Base-by-base conservation (phyloP, 2,329 filamentous ascomycete genomes). In the Exophiala bonariae region DNA sequence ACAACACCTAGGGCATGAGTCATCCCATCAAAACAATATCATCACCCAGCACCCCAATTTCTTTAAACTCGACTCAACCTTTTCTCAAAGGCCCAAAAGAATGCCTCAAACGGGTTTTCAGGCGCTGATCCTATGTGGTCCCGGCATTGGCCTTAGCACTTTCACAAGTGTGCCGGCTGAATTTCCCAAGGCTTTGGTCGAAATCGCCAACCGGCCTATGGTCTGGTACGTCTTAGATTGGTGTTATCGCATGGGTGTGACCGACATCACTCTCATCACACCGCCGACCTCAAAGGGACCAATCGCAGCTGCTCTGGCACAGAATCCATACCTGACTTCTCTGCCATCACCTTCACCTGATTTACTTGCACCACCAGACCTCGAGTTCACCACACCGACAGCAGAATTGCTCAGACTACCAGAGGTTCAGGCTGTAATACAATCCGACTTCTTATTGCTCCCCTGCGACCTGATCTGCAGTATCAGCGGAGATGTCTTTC, bases 381-480 rank as follows among this genome's bases (percentile, higher is more conserved):
- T 96, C 26, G 84, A 88, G 40, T 83, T 90, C 61, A 93, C 88
- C 50, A 95, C 87, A 0, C 90, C 90, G 41, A 97, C 93, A 5
- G 91, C 89, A 6, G 86, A 96, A 61, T 83, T 97, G 16, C 80
- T 99, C 42, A 82, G 91, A 8, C 76, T 96, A 7, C 86, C 88
- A 1, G 87, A 96, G 64, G 82, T 97, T 35, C 84, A 86, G 62
- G 75, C 77, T n/a, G 77, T 83, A 6, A 82, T 99, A 59, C 89
- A 81, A 44, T 82, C 83, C 10, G 89, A 99, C 68, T 97, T 99
- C 62, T 73, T 96, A 19, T 81, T 97, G 3, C 75, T 99, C 3
- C 92, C 93, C 1, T 99, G 93, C 67, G 93, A 99, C 65, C 75
- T 99, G 5, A 83, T 99, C 31, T 96, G 90, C 65, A 91, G 96